Percentiles rank a stretch among this genome's conserved stretches.
Evolutionary conservation across 2,329 filamentous ascomycete genomes (phyloP).

Genomic region (Fusarium pseudograminearum): DNA sequence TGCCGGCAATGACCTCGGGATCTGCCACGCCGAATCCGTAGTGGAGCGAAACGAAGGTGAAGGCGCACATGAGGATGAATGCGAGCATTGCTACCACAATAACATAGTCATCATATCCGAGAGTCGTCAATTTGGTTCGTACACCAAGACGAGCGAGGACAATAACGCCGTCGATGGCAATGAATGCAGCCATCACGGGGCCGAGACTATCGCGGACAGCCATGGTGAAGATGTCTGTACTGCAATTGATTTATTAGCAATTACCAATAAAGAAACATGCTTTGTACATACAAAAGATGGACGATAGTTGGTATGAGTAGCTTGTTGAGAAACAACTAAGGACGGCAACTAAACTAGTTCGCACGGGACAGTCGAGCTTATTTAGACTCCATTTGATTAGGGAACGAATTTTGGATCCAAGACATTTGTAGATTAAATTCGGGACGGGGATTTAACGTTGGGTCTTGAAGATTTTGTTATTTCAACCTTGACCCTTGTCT

Average conservation of each 20-base stretch:
- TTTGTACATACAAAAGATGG: not conserved
- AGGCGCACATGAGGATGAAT: conserved; percentile 6
- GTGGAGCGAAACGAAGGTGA: conserved; percentile 5
- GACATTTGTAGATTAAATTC: not conserved
- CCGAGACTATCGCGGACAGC: conserved; percentile 14
- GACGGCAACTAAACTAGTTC: not conserved
- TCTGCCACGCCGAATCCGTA: conserved; percentile 5
- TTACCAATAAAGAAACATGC: not conserved
- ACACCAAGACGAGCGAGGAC: conserved; percentile 18
- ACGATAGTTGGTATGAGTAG: not conserved
- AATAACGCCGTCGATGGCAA: conserved; percentile 14
- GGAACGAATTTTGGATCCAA: not conserved
- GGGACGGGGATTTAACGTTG: not conserved
- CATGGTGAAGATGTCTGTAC: not conserved
- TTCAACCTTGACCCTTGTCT: not conserved
- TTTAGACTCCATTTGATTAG: not conserved
- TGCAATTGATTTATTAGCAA: not conserved
- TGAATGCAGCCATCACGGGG: conserved; percentile 20
- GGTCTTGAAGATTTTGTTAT: not conserved
- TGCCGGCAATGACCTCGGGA: not conserved
- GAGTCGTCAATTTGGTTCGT: conserved; percentile 10
- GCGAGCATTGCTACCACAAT: conserved; percentile 1
- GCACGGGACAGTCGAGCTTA: not conserved
- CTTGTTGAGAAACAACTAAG: not conserved
- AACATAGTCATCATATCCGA: conserved; percentile 14